Conservation (phyloP, 2,329 filamentous ascomycete species). For the Calonectria pseudoturangicola region DNA sequence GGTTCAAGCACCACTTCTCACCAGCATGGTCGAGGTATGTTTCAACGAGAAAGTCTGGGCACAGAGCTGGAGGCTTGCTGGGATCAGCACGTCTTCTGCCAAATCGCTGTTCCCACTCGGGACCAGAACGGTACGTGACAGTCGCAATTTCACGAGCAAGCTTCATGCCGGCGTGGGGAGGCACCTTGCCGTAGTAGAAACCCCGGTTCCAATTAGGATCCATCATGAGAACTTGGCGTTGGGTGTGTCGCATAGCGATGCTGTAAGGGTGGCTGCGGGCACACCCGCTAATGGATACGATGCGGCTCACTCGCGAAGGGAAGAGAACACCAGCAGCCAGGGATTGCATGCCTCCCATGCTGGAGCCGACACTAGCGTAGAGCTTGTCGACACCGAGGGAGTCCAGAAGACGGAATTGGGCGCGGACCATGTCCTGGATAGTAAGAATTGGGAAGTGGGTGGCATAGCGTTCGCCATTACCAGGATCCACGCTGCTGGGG, state of each 20-base stretch:
- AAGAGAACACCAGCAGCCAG: conserved; percentile 90
- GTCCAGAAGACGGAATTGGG: conserved; percentile 93
- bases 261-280: conserved; percentile 97
- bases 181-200: conserved; percentile 92
- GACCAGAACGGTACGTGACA: conserved; percentile 96
- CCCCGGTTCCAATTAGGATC: conserved; percentile 97
- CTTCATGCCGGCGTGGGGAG: conserved; percentile 98
- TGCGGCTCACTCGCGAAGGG: conserved; percentile 85
- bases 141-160: conserved; percentile 97
- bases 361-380: conserved; percentile 94
- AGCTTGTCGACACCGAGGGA: conserved; percentile 84
- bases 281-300: conserved; percentile 94
- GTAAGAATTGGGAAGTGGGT: conserved; percentile 97
- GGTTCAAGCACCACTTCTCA: conserved; percentile 98
- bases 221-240: conserved; percentile 99
- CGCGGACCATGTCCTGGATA: conserved; percentile 97
- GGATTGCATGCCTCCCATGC: conserved; percentile 99
- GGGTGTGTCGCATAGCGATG: conserved; percentile 98
- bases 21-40: conserved; percentile 98
- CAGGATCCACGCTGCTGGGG: conserved; percentile 90
- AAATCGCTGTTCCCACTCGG: conserved; percentile 98
- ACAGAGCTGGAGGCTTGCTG: conserved; percentile 91
- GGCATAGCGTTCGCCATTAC: conserved; percentile 90
- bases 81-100: conserved; percentile 90
- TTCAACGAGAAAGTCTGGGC: conserved; percentile 97